Percentiles rank a stretch among this genome's conserved stretches.
These are phyloP conservation scores for Mortierella sp. DNA, from an alignment of 371 early-diverging fungal species.

Conservation along the genomic window DNA sequence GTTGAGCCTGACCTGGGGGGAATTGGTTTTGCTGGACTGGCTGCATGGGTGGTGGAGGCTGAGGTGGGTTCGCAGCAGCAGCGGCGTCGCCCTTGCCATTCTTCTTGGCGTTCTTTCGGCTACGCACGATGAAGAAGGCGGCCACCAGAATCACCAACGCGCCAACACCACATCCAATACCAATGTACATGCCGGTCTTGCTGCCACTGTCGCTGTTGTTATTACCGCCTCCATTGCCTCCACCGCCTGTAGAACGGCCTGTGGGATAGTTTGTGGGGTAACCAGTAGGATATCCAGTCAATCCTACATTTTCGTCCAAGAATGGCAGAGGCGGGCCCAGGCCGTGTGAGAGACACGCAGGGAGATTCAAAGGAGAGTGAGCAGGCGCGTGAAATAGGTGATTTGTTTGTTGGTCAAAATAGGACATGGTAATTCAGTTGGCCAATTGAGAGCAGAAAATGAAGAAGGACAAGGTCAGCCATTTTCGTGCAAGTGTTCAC, in stretches of 20 bases:
- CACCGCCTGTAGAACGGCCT: background rate
- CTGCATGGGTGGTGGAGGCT: slow-evolving; percentile 12
- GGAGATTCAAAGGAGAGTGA: too few relatives aligned
- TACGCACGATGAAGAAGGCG: slow-evolving; percentile 27
- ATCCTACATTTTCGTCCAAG: too few relatives aligned
- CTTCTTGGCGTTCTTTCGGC: slow-evolving; percentile 8
- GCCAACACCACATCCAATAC: slow-evolving; percentile 37
- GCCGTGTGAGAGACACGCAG: too few relatives aligned
- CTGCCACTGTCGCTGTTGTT: slow-evolving; percentile 3
- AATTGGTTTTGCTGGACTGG: slow-evolving; percentile 16
- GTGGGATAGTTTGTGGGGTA: too few relatives aligned
- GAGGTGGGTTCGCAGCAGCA: background rate
- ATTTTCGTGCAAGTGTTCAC: too few relatives aligned
- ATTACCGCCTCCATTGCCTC: background rate
- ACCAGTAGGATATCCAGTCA: too few relatives aligned
- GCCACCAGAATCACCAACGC: slow-evolving; percentile 22
- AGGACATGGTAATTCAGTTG: too few relatives aligned
- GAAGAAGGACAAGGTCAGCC: too few relatives aligned
- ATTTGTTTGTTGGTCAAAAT: too few relatives aligned
- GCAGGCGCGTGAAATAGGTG: too few relatives aligned
- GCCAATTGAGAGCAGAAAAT: too few relatives aligned
- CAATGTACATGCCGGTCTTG: slow-evolving; percentile 37
- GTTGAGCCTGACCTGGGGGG: slow-evolving; percentile 3
- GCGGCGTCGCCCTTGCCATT: background rate
- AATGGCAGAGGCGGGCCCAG: slow-evolving; percentile 1